These are phyloP conservation scores for Candida germanica DNA, from an alignment of 805 yeast species.

Conservation along the genomic window DNA sequence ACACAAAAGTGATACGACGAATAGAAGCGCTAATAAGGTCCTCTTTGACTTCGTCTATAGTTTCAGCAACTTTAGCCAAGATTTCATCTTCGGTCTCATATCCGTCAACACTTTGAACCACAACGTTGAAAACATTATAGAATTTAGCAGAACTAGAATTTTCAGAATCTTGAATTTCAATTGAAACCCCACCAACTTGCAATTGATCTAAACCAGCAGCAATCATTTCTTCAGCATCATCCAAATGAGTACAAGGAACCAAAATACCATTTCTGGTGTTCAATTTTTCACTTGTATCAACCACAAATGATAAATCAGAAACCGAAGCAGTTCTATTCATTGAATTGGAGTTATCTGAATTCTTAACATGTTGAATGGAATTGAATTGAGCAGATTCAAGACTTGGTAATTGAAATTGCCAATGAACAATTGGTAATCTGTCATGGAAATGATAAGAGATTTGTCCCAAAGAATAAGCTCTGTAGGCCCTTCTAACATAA, in stretches of 20 bases:
- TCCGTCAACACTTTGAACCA: conserved; percentile 72
- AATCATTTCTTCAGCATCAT: conserved; percentile 84
- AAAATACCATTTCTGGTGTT: conserved; percentile 83
- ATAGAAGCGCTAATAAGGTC: conserved; percentile 69
- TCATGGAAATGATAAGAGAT: conserved; percentile 57
- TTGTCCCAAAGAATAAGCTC: conserved; percentile 88
- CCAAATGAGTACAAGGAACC: conserved; percentile 76
- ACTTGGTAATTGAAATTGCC: conserved; percentile 86
- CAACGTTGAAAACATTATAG: conserved; percentile 80
- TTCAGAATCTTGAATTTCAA: conserved; percentile 18
- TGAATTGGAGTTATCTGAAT: conserved; percentile 33
- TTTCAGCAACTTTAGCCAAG: conserved; percentile 57
- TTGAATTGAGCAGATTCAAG: conserved; percentile 70
- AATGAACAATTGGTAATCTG: conserved; percentile 70
- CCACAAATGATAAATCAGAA: conserved; percentile 84
- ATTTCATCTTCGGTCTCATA: conserved; percentile 68
- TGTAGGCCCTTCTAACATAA: conserved; percentile 92
- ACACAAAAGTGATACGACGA: conserved; percentile 90
- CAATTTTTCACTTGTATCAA: conserved; percentile 61
- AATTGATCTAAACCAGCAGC: conserved; percentile 70
- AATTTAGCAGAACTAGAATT: conserved; percentile 30
- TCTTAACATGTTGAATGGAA: conserved; percentile 51
- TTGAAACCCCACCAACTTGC: conserved; percentile 38
- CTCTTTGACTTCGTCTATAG: conserved; percentile 64
- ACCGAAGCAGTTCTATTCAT: conserved; percentile 90